Conservation (phyloP, 1,284 basidiomycete species). For the Pterulicium gracile region DNA sequence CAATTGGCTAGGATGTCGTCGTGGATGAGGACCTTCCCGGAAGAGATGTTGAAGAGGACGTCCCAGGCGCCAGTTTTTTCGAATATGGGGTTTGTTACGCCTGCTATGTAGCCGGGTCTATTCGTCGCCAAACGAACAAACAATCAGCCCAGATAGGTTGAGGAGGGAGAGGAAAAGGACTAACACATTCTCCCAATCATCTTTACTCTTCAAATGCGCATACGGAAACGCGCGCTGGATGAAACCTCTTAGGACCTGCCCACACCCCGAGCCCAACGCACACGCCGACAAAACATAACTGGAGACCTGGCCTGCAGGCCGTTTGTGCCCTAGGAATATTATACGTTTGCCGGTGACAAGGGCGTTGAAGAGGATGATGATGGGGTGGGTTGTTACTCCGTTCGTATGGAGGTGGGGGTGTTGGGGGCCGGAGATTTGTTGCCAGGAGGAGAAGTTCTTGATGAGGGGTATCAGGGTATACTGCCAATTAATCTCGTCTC, state of each 20-base stretch:
- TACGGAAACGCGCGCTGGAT: conserved; percentile 90
- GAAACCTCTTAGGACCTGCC: conserved; percentile 74
- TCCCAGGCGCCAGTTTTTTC: conserved; percentile 86
- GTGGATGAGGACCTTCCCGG: conserved; percentile 75
- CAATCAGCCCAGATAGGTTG: conserved; percentile 2
- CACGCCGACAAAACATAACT: conserved; percentile 89
- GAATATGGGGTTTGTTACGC: conserved; percentile 95
- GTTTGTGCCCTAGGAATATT: conserved; percentile 84
- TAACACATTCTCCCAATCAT: conserved; percentile 83
- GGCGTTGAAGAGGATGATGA: conserved; percentile 93
- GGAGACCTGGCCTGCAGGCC: conserved; percentile 81
- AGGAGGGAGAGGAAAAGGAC: conserved; percentile 18
- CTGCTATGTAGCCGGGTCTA: conserved; percentile 87
- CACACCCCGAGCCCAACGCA: conserved; percentile 85
- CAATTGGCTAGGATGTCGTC: conserved; percentile 66
- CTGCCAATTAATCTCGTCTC: conserved; percentile 28
- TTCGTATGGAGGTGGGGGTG: conserved; percentile 92
- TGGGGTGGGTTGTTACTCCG: conserved; percentile 83
- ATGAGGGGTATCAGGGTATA: conserved; percentile 90
- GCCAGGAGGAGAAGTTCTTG: conserved; percentile 73
- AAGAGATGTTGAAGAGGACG: conserved; percentile 82
- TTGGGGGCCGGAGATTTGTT: conserved; percentile 61
- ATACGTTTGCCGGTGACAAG: conserved; percentile 89
- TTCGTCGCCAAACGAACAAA: too few species aligned
- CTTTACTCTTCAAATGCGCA: conserved; percentile 79